A percentile compares a stretch with the other conserved stretches of the same genome.
These are phyloP conservation scores for Solanum paucissectum DNA, from an alignment of 257 asterid species.

Conservation along the genomic window DNA sequence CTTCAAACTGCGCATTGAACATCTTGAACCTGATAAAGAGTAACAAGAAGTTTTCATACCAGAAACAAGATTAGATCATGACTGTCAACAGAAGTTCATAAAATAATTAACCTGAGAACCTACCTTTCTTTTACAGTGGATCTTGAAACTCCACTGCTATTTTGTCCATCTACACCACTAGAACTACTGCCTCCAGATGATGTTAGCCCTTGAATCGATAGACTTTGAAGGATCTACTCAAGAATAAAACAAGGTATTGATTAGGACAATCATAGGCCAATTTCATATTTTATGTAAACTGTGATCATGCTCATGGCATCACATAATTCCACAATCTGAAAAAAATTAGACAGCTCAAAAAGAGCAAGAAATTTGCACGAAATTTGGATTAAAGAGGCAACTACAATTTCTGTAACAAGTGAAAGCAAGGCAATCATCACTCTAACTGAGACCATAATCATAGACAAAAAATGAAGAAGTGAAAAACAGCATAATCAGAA, in stretches of 20 bases:
- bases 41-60: not conserved
- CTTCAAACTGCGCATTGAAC: conserved; percentile 85
- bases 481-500: not conserved
- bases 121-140: conserved; percentile 84
- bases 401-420: not conserved
- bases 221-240: conserved; percentile 62
- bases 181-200: conserved; percentile 89
- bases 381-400: not conserved
- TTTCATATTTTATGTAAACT: not conserved
- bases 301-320: not conserved
- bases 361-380: not conserved
- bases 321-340: not conserved
- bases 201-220: conserved; percentile 74
- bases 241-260: not conserved
- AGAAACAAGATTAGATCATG: not conserved
- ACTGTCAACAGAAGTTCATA: not conserved
- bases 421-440: not conserved
- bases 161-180: conserved; percentile 70
- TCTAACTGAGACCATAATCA: not conserved
- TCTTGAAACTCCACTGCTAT: conserved; percentile 92
- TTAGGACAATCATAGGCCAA: not conserved
- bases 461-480: not conserved
- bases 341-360: not conserved
- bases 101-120: conserved; percentile 23
- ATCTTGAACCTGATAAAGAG: conserved; percentile 59